Evolutionary conservation across 176 grass and related monocot genomes (phyloP), one percentile per base, ranked within the genome.

Genomic region (Aegilops speltoides): DNA sequence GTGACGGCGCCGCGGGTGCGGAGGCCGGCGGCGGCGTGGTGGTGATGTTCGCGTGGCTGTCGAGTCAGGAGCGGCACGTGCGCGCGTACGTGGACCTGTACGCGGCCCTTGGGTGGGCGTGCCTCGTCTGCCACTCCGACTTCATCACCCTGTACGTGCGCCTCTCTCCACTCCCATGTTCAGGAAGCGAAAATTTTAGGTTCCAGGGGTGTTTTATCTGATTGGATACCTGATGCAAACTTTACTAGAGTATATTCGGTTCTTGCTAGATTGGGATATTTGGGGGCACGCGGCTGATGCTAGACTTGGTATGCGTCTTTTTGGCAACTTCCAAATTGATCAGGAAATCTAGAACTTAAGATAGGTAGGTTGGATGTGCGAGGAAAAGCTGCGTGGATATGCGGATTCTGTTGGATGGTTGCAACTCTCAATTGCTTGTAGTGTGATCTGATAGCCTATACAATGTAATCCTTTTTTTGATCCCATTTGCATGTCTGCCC

Each of bases 1-100:
- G 74, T 84, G 46, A 37, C 12, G 84, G 56, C 43, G 82, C 73
- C 36, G 85, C 32, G 1, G 59, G 52, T 78, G 78, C 33, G 52
- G 87, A n/a, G 13, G 29, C 24, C 46, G 52, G 23, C 78, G 90
- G 93, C 45, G 94, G 96, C 56, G 94, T 95, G 73, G 93, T 98
- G 67, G 96, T 98, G 80, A 81, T 98, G 88, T 95, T 95, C 93
- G 91, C 96, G 68, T 98, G 96, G 96, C 82, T 95, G 3, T 95
- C 93, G 32, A 98, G 93, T 88, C 84, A 94, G 86, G 96, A 98
- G 91, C 88, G 82, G 86, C 86, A 95, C 24, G 82, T 94, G 74
- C 88, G 85, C 64, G 84, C 96, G 61, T 88, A 94, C 82, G 80
- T 94, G 37, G 77, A 91, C 52, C 90, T 98, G 24, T 98, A 95